Evolutionary conservation across 495 filamentous ascomycete species (phyloP).

Genomic region (Penicillium bovifimosum): DNA sequence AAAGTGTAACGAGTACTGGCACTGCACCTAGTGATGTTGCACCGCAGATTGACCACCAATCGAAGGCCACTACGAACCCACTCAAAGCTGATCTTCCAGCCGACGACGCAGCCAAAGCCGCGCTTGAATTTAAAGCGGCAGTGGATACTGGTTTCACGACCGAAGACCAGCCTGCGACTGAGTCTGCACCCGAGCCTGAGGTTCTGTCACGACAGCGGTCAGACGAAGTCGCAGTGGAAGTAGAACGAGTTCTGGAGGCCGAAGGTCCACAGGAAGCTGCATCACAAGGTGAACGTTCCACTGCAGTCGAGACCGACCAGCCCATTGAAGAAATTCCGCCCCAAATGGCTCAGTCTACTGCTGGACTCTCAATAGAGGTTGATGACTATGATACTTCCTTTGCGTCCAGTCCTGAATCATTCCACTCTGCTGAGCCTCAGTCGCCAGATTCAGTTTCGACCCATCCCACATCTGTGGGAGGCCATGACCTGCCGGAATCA

Average conservation of each 20-base stretch:
- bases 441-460: conserved; percentile 20
- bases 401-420: conserved; percentile 56
- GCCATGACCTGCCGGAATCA: conserved; percentile 18
- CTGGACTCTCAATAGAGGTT: conserved; percentile 18
- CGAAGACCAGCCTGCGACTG: not conserved
- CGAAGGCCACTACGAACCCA: not conserved
- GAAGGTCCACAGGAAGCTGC: not conserved
- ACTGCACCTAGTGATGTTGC: not conserved
- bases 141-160: not conserved
- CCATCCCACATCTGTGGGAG: conserved; percentile 25
- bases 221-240: not conserved
- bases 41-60: not conserved
- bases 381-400: conserved; percentile 34
- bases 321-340: not conserved
- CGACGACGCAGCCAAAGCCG: conserved; percentile 23
- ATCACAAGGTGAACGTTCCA: not conserved
- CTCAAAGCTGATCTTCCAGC: conserved; percentile 40
- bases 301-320: not conserved
- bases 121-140: not conserved
- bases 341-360: not conserved
- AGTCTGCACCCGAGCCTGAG: not conserved
- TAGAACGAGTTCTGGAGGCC: not conserved
- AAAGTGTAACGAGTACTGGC: conserved; percentile 17
- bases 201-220: not conserved
- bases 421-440: conserved; percentile 49